Evolutionary conservation across 2,329 filamentous ascomycete species (phyloP).

Genomic region (Neonectria coccinea): DNA sequence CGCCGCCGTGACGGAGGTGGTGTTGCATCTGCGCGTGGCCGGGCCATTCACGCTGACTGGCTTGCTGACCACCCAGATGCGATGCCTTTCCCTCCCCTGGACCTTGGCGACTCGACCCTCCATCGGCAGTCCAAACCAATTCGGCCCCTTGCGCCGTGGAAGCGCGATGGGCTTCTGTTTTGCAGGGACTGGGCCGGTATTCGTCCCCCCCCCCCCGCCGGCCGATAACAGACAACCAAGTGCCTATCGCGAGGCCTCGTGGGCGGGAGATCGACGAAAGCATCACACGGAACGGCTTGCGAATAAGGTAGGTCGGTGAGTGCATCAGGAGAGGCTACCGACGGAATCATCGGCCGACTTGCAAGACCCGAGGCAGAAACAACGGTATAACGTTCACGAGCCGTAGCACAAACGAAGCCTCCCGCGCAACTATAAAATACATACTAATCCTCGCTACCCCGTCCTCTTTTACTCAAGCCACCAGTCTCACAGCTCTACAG

Average conservation of each 20-base stretch:
- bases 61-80: neutral
- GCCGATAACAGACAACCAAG: conserved; percentile 21
- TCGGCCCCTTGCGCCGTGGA: conserved; percentile 13
- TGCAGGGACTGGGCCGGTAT: conserved; percentile 6
- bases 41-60: conserved; percentile 17
- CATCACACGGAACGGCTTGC: conserved; percentile 18
- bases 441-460: neutral
- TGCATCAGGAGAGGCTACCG: conserved; percentile 18
- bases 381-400: neutral
- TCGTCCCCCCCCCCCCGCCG: neutral
- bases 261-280: conserved; percentile 16
- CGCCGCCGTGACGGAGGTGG: conserved; percentile 14
- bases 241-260: conserved; percentile 28
- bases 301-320: conserved; percentile 26
- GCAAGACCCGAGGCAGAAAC: neutral
- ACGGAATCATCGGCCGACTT: neutral
- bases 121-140: conserved; percentile 23
- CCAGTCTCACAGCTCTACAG: neutral
- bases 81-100: no score
- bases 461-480: neutral
- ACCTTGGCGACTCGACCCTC: conserved; percentile 13
- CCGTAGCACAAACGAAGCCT: neutral
- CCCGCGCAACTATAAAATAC: conserved; percentile 10
- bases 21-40: conserved; percentile 17
- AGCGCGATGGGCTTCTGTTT: neutral